Evolutionary conservation across 192 early-diverging fungal genomes (phyloP), one percentile per base, ranked within the genome.

Genomic region (Coemansia sp.): DNA sequence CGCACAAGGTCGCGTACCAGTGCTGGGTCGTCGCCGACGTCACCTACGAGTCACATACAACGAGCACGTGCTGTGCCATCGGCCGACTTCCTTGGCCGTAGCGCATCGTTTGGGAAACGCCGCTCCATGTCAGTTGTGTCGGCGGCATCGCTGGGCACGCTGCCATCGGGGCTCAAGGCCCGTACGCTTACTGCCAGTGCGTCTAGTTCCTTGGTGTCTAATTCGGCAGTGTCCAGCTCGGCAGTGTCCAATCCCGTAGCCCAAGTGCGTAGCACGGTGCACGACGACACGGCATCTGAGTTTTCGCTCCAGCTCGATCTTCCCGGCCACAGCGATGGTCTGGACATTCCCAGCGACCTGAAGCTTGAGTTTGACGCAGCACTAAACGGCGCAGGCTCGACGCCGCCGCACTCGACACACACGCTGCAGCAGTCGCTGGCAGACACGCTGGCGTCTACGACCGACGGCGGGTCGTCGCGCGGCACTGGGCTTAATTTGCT

Each of bases 281-380:
- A 59, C 19, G 69, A 67, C 15, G 76, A 73, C 32, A 56, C 56
- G 8, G 65, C 50, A 5, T 79, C 76, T 2, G 76, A 69, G 37
- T 79, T 70, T 17, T 79, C 76, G 60, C 52, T 79, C 15, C 65
- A 69, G 49, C 54, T 79, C 35, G 76, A 79, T 17, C 65, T 79
- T n/a, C 62, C 51, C 32, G 25, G 66, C 6, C 60, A 64, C 43
- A 58, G 58, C 35, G 68, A 79, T 25, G 35, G 63, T 10, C 57
- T 79, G 29, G 67, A 66, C 32, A 74, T 79, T 32, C 76, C 76
- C 5, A 62, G 65, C 53, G 76, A 79, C 54, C 58, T 79, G 55
- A 73, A 70, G 65, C 72, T 79, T 6, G 76, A 79, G 63, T 79
- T 79, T 63, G 76, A 79, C 56, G 62, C 62, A 12, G 76, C 76